These are phyloP conservation scores for Chloranthus sessilifolius DNA, from an alignment of 164 flowering plant genomes.

Conservation along the genomic window DNA sequence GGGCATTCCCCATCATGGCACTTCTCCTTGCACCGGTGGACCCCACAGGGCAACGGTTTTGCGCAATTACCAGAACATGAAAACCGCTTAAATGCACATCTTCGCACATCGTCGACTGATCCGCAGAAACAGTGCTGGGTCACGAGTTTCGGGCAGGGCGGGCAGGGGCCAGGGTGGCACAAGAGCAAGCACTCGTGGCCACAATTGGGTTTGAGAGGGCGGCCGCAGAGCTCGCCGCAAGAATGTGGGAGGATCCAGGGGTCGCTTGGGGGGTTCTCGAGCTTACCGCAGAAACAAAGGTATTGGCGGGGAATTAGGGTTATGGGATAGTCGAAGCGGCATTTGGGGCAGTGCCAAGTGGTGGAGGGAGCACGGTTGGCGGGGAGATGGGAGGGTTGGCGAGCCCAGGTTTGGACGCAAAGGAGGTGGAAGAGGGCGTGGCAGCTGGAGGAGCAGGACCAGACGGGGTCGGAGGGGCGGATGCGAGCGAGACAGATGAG, in stretches of 20 bases:
- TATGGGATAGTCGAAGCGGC: conserved; percentile 60
- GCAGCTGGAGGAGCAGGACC: conserved; percentile 78
- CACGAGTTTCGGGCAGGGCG: conserved; percentile 84
- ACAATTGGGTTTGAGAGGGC: conserved; percentile 51
- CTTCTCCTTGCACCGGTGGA: conserved; percentile 49
- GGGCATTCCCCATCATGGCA: conserved; percentile 80
- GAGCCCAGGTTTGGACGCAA: conserved; percentile 93
- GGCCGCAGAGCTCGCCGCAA: conserved; percentile 78
- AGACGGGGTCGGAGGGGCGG: conserved; percentile 59
- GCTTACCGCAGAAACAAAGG: conserved; percentile 76
- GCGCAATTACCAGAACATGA: conserved; percentile 52
- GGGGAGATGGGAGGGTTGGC: conserved; percentile 62
- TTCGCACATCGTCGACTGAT: conserved; percentile 43
- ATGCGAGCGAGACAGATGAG: conserved; percentile 88
- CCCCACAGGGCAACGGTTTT: conserved; percentile 50
- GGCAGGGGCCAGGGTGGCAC: conserved; percentile 96
- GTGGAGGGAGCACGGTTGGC: conserved; percentile 52
- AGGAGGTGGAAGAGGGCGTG: conserved; percentile 78
- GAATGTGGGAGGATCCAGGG: conserved; percentile 96
- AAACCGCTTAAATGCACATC: conserved; percentile 77
- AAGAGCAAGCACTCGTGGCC: conserved; percentile 76
- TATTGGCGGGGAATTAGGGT: conserved; percentile 53
- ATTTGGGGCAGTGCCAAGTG: conserved; percentile 89
- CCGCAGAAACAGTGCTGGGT: conserved; percentile 64
- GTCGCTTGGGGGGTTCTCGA: conserved; percentile 59